Base-by-base conservation (phyloP, 225 moss, liverwort and hornwort genomes). In the Climacium dendroides region DNA sequence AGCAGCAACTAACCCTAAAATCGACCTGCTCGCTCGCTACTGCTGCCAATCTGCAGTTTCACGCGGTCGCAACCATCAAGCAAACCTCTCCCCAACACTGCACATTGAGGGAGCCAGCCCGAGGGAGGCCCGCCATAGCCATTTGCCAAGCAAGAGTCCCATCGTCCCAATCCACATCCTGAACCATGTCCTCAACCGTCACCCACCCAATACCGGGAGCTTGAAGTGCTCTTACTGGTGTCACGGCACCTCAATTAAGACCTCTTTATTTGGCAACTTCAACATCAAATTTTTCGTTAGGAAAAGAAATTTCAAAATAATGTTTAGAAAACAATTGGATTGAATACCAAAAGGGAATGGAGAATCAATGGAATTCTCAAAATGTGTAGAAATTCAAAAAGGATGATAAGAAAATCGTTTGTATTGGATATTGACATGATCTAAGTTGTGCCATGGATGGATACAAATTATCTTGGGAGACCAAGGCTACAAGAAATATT, bases 401-500 rank as follows among this genome's bases (percentile, higher is more conserved):
- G n/a, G n/a, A 25, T 24, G 1, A 35, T 4, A 9, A 9, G 0
- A 5, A 1, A 54, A 77, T 77, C 0, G 1, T 1, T 0, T n/a
- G 0, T 15, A 75, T 35, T 35, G 0, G 35, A 75, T 24, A 9
- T 53, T 0, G 1, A 1, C 5, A 54, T 37, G 10, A 55, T 77
- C 0, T 55, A 77, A n/a, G 14, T 54, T 55, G 16, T 0, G 0
- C 10, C 2, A 8, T 14, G 1, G 23, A 75, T 23, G 0, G 0
- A 55, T 54, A 15, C 1, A 53, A 52, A 28, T n/a, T n/a, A 1
- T 54, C 0, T 2, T 23, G 0, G 5, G 5, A 1, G 9, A 9
- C 1, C 0, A 53, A 0, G 14, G 3, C 6, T 53, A 25, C 0
- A n/a, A n/a, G n/a, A n/a, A n/a, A n/a, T n/a, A n/a, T n/a, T n/a